phyloP scores from a whole-genome alignment of 495 filamentous ascomycete genomes.

The Stereocaulon alpinum region DNA sequence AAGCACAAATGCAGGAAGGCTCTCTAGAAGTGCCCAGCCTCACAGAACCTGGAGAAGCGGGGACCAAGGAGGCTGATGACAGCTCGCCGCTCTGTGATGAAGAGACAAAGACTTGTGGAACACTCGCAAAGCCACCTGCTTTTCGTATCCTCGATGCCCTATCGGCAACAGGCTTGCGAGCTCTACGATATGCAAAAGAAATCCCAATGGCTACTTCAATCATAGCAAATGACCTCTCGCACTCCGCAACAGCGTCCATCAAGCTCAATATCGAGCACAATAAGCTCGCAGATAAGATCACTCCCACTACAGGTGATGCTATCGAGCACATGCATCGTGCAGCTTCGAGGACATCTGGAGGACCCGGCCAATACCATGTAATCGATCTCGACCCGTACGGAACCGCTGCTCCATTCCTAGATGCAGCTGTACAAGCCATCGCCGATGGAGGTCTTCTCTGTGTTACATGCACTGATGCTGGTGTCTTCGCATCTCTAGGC shows the following conservation, averaged over 20 bases:
- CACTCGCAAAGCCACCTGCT: constrained; percentile 10
- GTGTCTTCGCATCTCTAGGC: constrained; percentile 83
- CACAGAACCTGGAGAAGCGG: too few relatives aligned
- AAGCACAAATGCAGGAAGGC: not conserved
- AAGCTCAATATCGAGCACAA: constrained; percentile 78
- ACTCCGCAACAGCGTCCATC: constrained; percentile 69
- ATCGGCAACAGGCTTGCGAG: constrained; percentile 87
- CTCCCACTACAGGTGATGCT: constrained; percentile 66
- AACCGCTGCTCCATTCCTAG: constrained; percentile 80
- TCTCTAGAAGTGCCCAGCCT: not conserved
- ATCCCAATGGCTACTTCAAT: constrained; percentile 71
- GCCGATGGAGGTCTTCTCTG: constrained; percentile 83
- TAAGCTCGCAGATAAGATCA: constrained; percentile 55
- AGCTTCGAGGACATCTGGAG: not conserved
- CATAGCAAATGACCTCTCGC: constrained; percentile 81
- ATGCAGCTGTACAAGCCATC: constrained; percentile 75
- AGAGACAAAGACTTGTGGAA: not conserved
- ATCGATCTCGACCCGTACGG: constrained; percentile 97
- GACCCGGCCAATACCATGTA: constrained; percentile 61
- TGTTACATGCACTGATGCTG: constrained; percentile 92
- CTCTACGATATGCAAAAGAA: constrained; percentile 84
- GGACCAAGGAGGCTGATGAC: not conserved
- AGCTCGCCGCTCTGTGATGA: not conserved
- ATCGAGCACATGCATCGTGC: constrained; percentile 75
- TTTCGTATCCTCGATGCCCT: constrained; percentile 90